phyloP scores from a whole-genome alignment of 495 filamentous ascomycete species.

The Aspergillus sclerotiicarbonarius region DNA sequence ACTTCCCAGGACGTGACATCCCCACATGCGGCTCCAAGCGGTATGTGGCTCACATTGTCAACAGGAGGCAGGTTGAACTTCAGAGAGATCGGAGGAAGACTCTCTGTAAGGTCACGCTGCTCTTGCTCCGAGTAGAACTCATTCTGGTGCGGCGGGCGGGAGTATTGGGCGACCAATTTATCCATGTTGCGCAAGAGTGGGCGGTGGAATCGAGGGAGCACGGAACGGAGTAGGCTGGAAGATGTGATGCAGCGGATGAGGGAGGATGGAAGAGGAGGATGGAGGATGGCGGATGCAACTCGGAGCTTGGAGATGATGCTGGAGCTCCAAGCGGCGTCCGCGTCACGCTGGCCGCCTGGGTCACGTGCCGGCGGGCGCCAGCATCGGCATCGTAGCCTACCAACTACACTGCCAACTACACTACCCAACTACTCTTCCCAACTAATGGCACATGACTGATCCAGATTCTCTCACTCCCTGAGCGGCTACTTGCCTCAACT shows the following conservation, averaged over 20 bases:
- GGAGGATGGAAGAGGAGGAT: constrained; percentile 16
- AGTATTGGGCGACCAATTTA: constrained; percentile 87
- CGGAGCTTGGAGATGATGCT: constrained; percentile 22
- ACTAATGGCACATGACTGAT: not conserved
- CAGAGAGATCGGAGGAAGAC: constrained; percentile 71
- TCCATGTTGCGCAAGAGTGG: constrained; percentile 63
- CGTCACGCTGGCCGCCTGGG: constrained; percentile 44
- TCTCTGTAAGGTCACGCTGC: constrained; percentile 66
- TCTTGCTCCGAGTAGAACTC: constrained; percentile 73
- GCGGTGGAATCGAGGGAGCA: not conserved
- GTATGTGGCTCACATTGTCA: constrained; percentile 64
- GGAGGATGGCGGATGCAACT: constrained; percentile 19
- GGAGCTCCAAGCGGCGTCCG: constrained; percentile 40
- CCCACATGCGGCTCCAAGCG: not conserved
- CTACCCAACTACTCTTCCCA: no score
- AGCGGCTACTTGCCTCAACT: not conserved
- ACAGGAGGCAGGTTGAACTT: constrained; percentile 95
- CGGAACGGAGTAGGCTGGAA: not conserved
- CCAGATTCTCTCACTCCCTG: not conserved
- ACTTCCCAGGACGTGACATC: not conserved
- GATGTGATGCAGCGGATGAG: not conserved
- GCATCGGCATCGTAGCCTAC: not conserved
- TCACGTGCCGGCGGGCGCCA: constrained; percentile 34
- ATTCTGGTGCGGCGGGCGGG: constrained; percentile 65
- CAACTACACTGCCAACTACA: no score